Evolutionary conservation across 2,329 filamentous ascomycete genomes (phyloP).

Genomic region (Fusarium nisikadoi): DNA sequence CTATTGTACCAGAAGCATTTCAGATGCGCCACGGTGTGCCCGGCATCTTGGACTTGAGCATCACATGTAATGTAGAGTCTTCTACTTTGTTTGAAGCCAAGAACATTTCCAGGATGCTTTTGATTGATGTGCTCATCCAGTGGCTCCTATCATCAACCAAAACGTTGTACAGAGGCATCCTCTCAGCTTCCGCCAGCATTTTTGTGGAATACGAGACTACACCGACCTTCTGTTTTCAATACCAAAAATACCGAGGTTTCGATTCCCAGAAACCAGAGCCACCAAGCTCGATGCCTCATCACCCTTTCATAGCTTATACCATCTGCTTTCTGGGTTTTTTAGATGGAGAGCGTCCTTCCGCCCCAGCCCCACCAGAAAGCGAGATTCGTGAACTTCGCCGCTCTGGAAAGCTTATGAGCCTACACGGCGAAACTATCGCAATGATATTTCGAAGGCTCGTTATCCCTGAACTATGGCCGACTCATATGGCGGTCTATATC

Average conservation of each 20-base stretch:
- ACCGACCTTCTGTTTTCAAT: accelerated
- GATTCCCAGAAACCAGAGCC: accelerated
- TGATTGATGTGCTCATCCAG: not conserved
- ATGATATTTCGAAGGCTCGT: not conserved
- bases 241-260: too few relatives aligned
- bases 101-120: not conserved
- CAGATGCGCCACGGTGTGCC: not conserved
- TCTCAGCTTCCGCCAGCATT: accelerated
- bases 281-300: not conserved
- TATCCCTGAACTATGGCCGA: not conserved
- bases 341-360: accelerated
- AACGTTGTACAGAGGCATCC: accelerated
- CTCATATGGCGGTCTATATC: accelerated
- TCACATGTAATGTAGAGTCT: not conserved
- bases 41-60: accelerated
- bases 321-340: accelerated
- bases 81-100: not conserved
- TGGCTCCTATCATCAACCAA: accelerated
- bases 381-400: accelerated
- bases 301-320: not conserved
- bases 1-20: accelerated
- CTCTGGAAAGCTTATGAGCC: not conserved
- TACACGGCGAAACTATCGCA: not conserved
- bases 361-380: too few relatives aligned
- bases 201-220: not conserved